These are phyloP conservation scores for Manihot esculenta DNA, from an alignment of 441 rosid genomes.

Conservation along the genomic window DNA sequence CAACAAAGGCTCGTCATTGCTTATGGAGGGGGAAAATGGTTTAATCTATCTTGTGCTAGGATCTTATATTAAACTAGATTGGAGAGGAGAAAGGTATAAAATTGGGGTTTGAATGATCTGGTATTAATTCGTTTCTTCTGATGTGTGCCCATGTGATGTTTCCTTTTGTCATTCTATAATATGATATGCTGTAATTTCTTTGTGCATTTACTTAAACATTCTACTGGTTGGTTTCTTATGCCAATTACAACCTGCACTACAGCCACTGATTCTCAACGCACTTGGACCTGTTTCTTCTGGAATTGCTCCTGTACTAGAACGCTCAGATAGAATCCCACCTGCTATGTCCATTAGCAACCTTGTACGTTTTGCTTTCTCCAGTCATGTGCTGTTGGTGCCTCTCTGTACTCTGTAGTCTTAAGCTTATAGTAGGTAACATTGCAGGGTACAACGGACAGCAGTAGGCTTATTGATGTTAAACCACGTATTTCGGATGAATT, in stretches of 20 bases:
- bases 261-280: conserved; percentile 49
- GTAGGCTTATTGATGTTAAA: conserved; percentile 51
- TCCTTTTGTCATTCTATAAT: neutral
- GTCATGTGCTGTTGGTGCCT: conserved; percentile 13
- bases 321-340: conserved; percentile 42
- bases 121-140: neutral
- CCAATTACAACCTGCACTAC: conserved; percentile 16
- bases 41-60: neutral
- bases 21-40: neutral
- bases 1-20: neutral
- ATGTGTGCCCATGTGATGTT: neutral
- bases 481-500: conserved; percentile 43
- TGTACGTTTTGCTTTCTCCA: conserved; percentile 31
- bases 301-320: conserved; percentile 40
- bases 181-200: neutral
- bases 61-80: neutral
- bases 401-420: conserved; percentile 5
- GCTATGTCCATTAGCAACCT: conserved; percentile 41
- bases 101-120: neutral
- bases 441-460: conserved; percentile 44
- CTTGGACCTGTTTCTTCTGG: conserved; percentile 46
- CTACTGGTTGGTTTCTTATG: conserved; percentile 15
- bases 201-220: neutral
- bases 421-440: conserved; percentile 19
- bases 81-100: neutral